Percentiles rank a stretch among this genome's conserved stretches.
These are phyloP conservation scores for Mycosphaerella sp. DNA, from an alignment of 2,329 filamentous ascomycete genomes.

Conservation along the genomic window DNA sequence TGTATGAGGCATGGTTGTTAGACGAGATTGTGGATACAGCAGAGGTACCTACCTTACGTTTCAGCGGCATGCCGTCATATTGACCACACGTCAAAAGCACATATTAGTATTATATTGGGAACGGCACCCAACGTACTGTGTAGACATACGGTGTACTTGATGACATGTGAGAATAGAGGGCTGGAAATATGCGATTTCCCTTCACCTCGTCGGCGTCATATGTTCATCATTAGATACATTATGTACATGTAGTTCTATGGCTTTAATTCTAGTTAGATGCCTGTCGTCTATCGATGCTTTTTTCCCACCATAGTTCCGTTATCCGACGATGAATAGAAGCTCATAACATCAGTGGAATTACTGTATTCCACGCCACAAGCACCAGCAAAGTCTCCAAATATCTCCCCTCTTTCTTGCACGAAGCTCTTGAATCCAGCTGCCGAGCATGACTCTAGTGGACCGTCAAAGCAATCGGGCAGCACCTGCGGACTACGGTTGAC, in stretches of 20 bases:
- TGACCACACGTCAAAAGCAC: no score
- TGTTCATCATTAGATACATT: no score
- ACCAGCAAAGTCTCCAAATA: conserved; percentile 41
- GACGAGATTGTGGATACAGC: conserved; percentile 1
- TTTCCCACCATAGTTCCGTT: conserved; percentile 24
- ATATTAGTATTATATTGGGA: no score
- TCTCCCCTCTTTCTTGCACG: conserved; percentile 38
- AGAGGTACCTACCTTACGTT: conserved; percentile 5
- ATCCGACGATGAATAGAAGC: conserved; percentile 25
- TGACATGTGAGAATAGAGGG: no score
- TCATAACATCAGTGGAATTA: conserved; percentile 39
- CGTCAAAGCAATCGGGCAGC: conserved; percentile 44
- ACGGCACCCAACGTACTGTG: no score
- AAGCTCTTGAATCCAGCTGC: conserved; percentile 41
- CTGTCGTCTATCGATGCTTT: conserved; percentile 5
- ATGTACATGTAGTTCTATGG: no score
- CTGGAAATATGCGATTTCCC: no score
- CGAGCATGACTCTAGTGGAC: conserved; percentile 48
- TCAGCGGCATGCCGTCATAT: not conserved
- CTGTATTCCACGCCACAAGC: conserved; percentile 40
- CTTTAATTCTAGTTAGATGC: no score
- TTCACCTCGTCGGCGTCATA: no score
- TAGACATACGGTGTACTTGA: no score
- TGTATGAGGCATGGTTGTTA: conserved; percentile 28
- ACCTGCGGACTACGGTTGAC: conserved; percentile 49